Evolutionary conservation across 2,329 filamentous ascomycete species (phyloP).

Genomic region (Pseudogymnoascus sp.): DNA sequence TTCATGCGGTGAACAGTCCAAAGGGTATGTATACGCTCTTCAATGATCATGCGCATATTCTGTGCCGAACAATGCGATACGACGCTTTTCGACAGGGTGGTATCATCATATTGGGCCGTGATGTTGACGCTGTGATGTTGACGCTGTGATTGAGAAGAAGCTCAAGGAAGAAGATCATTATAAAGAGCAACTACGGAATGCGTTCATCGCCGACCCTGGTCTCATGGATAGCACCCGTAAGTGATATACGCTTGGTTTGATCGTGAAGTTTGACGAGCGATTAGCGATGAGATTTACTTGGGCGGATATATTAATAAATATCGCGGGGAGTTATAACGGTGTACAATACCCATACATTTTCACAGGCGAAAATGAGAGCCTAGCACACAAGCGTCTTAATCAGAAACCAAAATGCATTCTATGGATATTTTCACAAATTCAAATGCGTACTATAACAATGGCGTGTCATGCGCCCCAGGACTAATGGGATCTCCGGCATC

Average conservation of each 20-base stretch:
- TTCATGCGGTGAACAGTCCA: slow-evolving; percentile 21
- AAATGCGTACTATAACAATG: slow-evolving; percentile 10
- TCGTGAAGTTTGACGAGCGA: background rate
- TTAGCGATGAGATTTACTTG: background rate
- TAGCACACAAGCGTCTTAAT: background rate
- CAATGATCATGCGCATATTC: slow-evolving; percentile 19
- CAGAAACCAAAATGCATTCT: background rate
- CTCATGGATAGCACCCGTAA: background rate
- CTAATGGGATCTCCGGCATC: slow-evolving; percentile 23
- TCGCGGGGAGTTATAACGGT: background rate
- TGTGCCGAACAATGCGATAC: slow-evolving; percentile 5
- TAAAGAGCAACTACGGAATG: slow-evolving; percentile 12
- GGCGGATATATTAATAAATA: background rate
- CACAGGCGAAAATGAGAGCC: background rate
- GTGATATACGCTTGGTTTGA: background rate
- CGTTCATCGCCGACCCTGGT: background rate
- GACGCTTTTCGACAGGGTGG: slow-evolving; percentile 11
- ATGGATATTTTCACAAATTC: slow-evolving; percentile 1
- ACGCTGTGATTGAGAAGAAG: slow-evolving; percentile 7
- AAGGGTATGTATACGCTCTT: slow-evolving; percentile 23
- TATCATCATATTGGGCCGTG: slow-evolving; percentile 15
- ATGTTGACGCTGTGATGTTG: background rate
- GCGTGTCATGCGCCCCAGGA: background rate
- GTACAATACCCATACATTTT: background rate
- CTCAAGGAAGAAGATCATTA: slow-evolving; percentile 13